phyloP scores from a whole-genome alignment of 2,329 filamentous ascomycete species.

The Aspergillus fructus region DNA sequence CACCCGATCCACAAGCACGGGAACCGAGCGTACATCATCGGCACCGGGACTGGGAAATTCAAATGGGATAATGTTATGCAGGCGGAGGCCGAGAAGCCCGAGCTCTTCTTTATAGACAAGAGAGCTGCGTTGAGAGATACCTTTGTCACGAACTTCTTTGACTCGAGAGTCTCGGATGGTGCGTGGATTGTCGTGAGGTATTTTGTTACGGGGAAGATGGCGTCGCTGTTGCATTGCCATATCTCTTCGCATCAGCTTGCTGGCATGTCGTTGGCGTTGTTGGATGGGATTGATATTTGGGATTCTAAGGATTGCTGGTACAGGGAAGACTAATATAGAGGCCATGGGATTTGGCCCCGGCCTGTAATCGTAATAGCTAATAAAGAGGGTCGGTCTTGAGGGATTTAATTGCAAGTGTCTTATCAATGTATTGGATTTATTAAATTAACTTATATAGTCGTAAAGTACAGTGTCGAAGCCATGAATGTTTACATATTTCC shows the following conservation, averaged over 20 bases:
- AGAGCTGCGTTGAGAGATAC: slow-evolving; percentile 38
- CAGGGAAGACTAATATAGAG: too few species aligned
- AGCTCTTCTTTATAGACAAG: slow-evolving; percentile 47
- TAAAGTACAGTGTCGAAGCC: neutral
- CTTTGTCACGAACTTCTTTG: slow-evolving; percentile 32
- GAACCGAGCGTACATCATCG: slow-evolving; percentile 47
- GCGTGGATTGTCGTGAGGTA: slow-evolving; percentile 49
- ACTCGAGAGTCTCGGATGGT: slow-evolving; percentile 19
- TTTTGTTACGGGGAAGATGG: slow-evolving; percentile 47
- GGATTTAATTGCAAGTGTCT: neutral
- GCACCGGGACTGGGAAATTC: slow-evolving; percentile 38
- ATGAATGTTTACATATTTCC: slow-evolving; percentile 32
- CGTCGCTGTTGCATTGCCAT: slow-evolving; percentile 53
- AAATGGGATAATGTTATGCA: slow-evolving; percentile 43
- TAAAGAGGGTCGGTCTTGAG: neutral
- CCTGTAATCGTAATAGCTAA: neutral
- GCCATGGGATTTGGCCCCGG: too few species aligned
- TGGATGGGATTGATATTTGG: slow-evolving; percentile 51
- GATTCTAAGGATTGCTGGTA: slow-evolving; percentile 10
- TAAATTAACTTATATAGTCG: neutral
- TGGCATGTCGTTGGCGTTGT: slow-evolving; percentile 49
- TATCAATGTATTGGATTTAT: neutral
- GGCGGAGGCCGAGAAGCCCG: slow-evolving; percentile 38
- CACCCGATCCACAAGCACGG: slow-evolving; percentile 52
- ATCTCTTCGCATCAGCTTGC: slow-evolving; percentile 49